Evolutionary conservation across 2,329 filamentous ascomycete genomes (phyloP).

Genomic region (Dactylonectria estremocensis): DNA sequence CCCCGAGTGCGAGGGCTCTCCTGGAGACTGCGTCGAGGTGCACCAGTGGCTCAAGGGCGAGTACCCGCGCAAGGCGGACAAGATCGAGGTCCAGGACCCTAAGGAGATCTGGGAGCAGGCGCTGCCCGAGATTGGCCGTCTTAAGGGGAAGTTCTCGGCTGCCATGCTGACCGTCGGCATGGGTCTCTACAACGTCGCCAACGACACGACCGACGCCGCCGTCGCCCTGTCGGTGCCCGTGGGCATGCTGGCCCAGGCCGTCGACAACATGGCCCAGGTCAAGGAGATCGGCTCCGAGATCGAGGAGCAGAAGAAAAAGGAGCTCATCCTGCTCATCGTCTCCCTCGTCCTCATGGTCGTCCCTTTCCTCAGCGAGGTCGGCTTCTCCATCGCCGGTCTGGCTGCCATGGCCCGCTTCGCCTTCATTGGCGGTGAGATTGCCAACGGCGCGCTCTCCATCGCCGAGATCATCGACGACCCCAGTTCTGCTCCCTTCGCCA

Average conservation of each 20-base stretch:
- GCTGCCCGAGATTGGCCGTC: too few species aligned
- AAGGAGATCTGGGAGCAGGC: too few species aligned
- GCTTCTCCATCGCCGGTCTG: neutral
- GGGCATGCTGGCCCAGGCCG: neutral
- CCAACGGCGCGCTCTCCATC: neutral
- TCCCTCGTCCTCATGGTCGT: neutral
- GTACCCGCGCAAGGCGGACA: too few species aligned
- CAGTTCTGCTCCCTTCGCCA: neutral
- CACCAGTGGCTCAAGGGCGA: too few species aligned
- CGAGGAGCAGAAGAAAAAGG: neutral
- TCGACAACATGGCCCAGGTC: neutral
- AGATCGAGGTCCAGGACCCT: too few species aligned
- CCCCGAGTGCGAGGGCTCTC: too few species aligned
- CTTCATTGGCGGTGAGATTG: neutral
- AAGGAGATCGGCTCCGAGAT: neutral
- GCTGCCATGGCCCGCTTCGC: neutral
- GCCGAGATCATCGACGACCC: neutral
- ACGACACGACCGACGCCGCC: too few species aligned
- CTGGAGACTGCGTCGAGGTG: too few species aligned
- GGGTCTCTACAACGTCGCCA: too few species aligned
- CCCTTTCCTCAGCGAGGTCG: neutral
- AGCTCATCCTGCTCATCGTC: neutral
- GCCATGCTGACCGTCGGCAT: too few species aligned
- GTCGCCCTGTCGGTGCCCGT: neutral
- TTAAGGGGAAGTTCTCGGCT: too few species aligned